Evolutionary conservation across 257 asterid species (phyloP).

Genomic region (Jaltomata sinuosa): DNA sequence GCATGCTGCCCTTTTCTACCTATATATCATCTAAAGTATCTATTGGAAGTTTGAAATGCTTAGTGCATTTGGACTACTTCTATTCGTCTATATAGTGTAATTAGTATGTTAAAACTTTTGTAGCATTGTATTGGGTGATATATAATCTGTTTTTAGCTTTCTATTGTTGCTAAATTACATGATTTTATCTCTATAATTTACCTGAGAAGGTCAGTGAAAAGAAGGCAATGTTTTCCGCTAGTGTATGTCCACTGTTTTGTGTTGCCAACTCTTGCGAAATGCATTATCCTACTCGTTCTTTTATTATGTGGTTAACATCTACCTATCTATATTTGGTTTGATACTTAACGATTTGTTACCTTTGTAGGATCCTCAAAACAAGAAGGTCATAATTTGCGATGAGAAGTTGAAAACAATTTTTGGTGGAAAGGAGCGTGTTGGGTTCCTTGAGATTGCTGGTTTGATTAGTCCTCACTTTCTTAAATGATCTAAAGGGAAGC

Average conservation of each 20-base stretch:
- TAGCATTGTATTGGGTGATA: too few species aligned
- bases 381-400: conserved; percentile 76
- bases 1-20: background rate
- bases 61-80: background rate
- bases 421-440: conserved; percentile 62
- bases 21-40: too few species aligned
- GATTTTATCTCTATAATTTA: background rate
- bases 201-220: background rate
- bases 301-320: background rate
- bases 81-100: background rate
- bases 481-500: conserved; percentile 14
- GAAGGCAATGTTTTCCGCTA: background rate
- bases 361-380: conserved; percentile 71
- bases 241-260: background rate
- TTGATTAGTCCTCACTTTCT: conserved; percentile 80
- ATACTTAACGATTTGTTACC: background rate
- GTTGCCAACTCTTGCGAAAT: background rate
- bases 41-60: background rate
- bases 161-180: background rate
- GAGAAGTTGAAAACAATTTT: conserved; percentile 81
- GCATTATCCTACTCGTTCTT: background rate
- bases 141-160: too few species aligned
- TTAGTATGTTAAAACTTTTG: background rate
- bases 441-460: conserved; percentile 93
- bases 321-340: background rate